Conservation (phyloP, 352 stramenopile species). For the Phytopythium ostracodes region DNA sequence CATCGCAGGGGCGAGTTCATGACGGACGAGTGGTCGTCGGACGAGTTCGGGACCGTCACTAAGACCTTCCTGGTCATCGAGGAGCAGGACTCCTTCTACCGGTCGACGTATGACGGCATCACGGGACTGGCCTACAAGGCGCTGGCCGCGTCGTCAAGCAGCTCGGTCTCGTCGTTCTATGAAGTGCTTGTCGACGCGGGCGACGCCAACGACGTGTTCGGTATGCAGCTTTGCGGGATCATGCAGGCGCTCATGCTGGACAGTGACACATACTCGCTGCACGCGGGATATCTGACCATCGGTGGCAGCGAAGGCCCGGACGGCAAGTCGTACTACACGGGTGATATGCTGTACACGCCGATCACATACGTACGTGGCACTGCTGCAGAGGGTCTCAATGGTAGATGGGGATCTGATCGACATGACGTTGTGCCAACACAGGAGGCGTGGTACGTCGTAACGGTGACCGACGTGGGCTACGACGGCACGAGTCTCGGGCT, state of each 20-base stretch:
- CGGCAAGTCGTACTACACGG: slow-evolving; percentile 54
- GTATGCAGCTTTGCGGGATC: slow-evolving; percentile 73
- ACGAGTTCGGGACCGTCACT: slow-evolving; percentile 39
- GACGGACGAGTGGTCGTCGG: slow-evolving; percentile 61
- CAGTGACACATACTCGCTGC: slow-evolving; percentile 35
- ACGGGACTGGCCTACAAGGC: slow-evolving; percentile 64
- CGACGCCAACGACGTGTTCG: slow-evolving; percentile 51
- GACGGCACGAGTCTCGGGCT: slow-evolving; percentile 52
- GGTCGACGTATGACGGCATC: slow-evolving; percentile 73
- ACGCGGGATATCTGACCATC: slow-evolving; percentile 61
- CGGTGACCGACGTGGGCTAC: slow-evolving; percentile 70
- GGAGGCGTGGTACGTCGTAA: slow-evolving; percentile 82
- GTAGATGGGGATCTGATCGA: not conserved
- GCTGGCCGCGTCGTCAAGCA: slow-evolving; percentile 37
- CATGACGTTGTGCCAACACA: slow-evolving; percentile 14
- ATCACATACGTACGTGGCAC: slow-evolving; percentile 42
- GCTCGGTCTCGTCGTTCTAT: slow-evolving; percentile 52
- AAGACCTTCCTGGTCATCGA: slow-evolving; percentile 78
- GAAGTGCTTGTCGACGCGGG: slow-evolving; percentile 39
- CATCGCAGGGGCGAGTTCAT: slow-evolving; percentile 55
- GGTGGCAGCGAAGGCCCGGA: slow-evolving; percentile 54
- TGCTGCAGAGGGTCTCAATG: not conserved
- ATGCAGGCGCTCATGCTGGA: slow-evolving; percentile 61
- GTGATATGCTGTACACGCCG: slow-evolving; percentile 75
- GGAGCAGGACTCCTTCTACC: slow-evolving; percentile 72